Percentiles rank a stretch among this genome's conserved stretches.
phyloP scores from a whole-genome alignment of 2,329 filamentous ascomycete species.

The Penicillium oxalicum region DNA sequence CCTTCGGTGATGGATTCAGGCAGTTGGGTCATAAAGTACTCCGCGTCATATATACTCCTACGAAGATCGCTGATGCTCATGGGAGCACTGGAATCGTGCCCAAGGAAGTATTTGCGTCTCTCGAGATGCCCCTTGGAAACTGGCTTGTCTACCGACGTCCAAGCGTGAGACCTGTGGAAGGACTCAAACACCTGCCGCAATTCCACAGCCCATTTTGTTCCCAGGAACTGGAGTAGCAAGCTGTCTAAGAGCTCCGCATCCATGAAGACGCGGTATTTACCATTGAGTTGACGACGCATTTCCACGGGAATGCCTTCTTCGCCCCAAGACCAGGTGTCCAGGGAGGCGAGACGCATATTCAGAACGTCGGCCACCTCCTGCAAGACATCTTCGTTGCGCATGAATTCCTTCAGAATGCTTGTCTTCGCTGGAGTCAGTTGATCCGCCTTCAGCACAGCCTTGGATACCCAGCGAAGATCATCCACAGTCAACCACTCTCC shows the following conservation, averaged over 20 bases:
- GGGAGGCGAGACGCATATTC: constrained; percentile 49
- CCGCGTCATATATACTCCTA: constrained; percentile 34
- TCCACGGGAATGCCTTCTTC: constrained; percentile 42
- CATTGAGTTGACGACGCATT: constrained; percentile 50
- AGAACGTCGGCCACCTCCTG: constrained; percentile 53
- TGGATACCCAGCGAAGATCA: constrained; percentile 43
- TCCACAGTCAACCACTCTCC: constrained; percentile 38
- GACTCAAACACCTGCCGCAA: constrained; percentile 40
- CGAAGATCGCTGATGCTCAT: constrained; percentile 28
- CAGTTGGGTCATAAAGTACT: constrained; percentile 55
- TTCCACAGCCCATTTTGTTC: constrained; percentile 46
- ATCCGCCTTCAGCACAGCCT: constrained; percentile 46
- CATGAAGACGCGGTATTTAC: constrained; percentile 55
- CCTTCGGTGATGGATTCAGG: constrained; percentile 38
- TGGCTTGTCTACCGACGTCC: constrained; percentile 33
- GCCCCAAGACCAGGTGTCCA: constrained; percentile 51
- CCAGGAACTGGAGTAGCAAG: constrained; percentile 51
- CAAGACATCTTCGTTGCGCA: constrained; percentile 45
- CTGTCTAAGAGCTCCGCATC: constrained; percentile 54
- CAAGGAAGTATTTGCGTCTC: constrained; percentile 44
- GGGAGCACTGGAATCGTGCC: constrained; percentile 11
- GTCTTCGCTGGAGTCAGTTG: constrained; percentile 50
- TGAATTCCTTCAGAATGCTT: constrained; percentile 46
- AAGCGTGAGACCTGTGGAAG: constrained; percentile 37
- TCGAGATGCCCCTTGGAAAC: constrained; percentile 36